Evolutionary conservation across 1,284 basidiomycete genomes (phyloP).

Genomic region (Ganoderma resinaceum): DNA sequence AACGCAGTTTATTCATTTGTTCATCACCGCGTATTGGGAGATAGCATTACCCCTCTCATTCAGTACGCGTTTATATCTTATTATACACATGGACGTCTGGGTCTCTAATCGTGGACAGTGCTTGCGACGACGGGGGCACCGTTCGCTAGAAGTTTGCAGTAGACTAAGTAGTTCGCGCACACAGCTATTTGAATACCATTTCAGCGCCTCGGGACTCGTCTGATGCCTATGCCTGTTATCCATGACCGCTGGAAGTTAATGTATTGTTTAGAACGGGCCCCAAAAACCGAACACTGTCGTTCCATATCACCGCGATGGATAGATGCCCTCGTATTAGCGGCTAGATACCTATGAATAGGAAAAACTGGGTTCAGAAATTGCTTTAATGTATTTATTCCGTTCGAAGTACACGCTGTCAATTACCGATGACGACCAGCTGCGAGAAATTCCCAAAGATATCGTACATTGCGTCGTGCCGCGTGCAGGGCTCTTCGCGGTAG

Average conservation of each 20-base stretch:
- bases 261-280: neutral
- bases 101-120: slow-evolving; percentile 3
- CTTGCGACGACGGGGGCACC: neutral
- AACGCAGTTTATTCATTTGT: slow-evolving; percentile 10
- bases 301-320: neutral
- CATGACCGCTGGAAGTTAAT: neutral
- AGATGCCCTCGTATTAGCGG: neutral
- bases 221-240: neutral
- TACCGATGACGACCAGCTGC: slow-evolving; percentile 14
- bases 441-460: slow-evolving; percentile 6
- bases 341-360: neutral
- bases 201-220: neutral
- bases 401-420: slow-evolving; percentile 14
- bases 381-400: slow-evolving; percentile 6
- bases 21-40: neutral
- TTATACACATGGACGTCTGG: neutral
- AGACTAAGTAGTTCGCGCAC: slow-evolving; percentile 10
- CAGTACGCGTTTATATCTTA: neutral
- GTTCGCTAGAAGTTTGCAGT: slow-evolving; percentile 5
- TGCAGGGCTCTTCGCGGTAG: neutral
- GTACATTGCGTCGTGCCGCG: neutral
- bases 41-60: neutral
- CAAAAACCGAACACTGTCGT: neutral
- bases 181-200: neutral
- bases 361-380: neutral